These are phyloP conservation scores for Fusarium udum DNA, from an alignment of 2,329 filamentous ascomycete species.

Conservation along the genomic window DNA sequence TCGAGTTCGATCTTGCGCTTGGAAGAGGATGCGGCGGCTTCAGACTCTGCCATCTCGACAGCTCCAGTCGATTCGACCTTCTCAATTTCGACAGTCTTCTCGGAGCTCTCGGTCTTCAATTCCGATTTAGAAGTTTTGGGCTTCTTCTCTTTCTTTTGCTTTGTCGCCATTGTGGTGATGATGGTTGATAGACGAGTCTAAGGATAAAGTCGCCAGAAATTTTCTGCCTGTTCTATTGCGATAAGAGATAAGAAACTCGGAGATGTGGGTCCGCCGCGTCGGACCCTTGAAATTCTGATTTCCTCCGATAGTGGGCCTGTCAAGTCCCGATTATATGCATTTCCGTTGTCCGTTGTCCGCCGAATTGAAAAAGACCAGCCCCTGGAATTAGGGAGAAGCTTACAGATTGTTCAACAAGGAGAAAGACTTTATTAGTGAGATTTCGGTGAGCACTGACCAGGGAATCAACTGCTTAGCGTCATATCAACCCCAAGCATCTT, in stretches of 20 bases:
- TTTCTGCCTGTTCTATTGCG: slow-evolving; percentile 10
- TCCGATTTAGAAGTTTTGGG: slow-evolving; percentile 31
- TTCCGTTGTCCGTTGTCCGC: neutral
- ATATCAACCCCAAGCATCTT: neutral
- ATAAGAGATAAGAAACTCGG: slow-evolving; percentile 43
- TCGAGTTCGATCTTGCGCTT: slow-evolving; percentile 77
- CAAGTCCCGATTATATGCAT: slow-evolving; percentile 12
- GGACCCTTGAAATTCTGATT: slow-evolving; percentile 18
- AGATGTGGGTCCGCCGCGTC: slow-evolving; percentile 21
- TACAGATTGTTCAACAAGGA: neutral
- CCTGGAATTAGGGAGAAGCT: slow-evolving; percentile 15
- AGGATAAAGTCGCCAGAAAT: slow-evolving; percentile 25
- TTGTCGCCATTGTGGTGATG: slow-evolving; percentile 40
- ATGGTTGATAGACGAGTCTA: neutral
- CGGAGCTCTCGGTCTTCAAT: slow-evolving; percentile 20
- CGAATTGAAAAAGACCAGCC: slow-evolving; percentile 7
- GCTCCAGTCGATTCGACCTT: slow-evolving; percentile 21
- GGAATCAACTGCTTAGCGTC: neutral
- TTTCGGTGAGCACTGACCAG: neutral
- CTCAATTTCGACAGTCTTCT: slow-evolving; percentile 16
- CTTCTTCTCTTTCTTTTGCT: slow-evolving; percentile 41
- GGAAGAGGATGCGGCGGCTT: slow-evolving; percentile 32
- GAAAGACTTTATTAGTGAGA: neutral
- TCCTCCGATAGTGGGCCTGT: slow-evolving; percentile 21
- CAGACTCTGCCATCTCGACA: slow-evolving; percentile 23